Evolutionary conservation across 352 stramenopile species (phyloP).

Genomic region (Phytophthora syringae): DNA sequence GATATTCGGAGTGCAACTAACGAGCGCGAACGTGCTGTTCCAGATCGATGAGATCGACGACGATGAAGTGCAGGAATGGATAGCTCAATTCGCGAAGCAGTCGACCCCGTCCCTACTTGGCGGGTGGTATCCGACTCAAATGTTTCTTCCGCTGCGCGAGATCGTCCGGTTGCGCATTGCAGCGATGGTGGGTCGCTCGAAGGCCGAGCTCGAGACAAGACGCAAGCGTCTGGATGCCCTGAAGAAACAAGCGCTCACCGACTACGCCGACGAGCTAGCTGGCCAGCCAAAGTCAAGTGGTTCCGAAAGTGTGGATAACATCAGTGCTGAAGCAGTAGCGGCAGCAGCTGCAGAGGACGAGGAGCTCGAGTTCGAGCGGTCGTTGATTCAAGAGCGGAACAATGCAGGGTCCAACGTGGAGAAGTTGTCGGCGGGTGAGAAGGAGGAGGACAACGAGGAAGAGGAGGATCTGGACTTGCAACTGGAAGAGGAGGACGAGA

Average conservation of each 20-base stretch:
- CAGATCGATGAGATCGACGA: slow-evolving; percentile 79
- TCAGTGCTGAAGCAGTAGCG: slow-evolving; percentile 23
- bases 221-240: slow-evolving; percentile 72
- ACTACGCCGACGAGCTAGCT: slow-evolving; percentile 59
- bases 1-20: slow-evolving; percentile 78
- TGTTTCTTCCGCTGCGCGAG: slow-evolving; percentile 81
- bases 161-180: slow-evolving; percentile 81
- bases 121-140: slow-evolving; percentile 82
- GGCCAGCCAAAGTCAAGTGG: slow-evolving; percentile 29
- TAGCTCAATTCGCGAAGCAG: slow-evolving; percentile 51
- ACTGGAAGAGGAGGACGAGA: slow-evolving; percentile 39
- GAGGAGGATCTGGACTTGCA: slow-evolving; percentile 41
- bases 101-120: slow-evolving; percentile 61
- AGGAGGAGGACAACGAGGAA: slow-evolving; percentile 47
- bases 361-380: slow-evolving; percentile 49
- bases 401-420: slow-evolving; percentile 18
- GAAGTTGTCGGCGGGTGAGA: slow-evolving; percentile 21
- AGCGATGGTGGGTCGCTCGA: slow-evolving; percentile 70
- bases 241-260: slow-evolving; percentile 73
- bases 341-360: slow-evolving; percentile 25
- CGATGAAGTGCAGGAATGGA: slow-evolving; percentile 65
- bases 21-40: slow-evolving; percentile 76
- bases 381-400: slow-evolving; percentile 35
- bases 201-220: slow-evolving; percentile 68
- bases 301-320: slow-evolving; percentile 11